phyloP scores from a whole-genome alignment of 768 basidiomycete species.

The Rhizopogon sp. region DNA sequence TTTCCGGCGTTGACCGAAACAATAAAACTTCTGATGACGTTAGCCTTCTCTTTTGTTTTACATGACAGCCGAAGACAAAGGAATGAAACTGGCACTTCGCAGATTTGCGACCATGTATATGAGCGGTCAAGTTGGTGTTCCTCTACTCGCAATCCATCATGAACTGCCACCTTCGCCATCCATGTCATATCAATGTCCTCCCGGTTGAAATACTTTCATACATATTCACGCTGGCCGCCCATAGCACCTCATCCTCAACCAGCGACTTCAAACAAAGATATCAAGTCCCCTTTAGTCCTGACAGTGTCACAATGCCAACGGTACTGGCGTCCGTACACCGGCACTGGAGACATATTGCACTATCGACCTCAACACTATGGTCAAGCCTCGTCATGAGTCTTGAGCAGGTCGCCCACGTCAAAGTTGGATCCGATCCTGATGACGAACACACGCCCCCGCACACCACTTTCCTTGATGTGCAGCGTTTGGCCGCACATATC shows the following conservation, averaged over 20 bases:
- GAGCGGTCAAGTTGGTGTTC: neutral
- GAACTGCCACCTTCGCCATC: neutral
- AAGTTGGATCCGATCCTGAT: neutral
- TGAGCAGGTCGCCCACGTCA: constrained; percentile 9
- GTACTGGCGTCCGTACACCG: constrained; percentile 42
- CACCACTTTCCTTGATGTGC: constrained; percentile 25
- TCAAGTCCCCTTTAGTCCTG: constrained; percentile 29
- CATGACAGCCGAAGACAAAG: constrained; percentile 3
- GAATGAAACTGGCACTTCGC: neutral
- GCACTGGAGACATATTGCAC: constrained; percentile 49
- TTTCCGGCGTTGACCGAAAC: neutral
- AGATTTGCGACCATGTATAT: neutral
- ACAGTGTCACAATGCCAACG: constrained; percentile 41
- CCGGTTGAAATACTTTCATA: constrained; percentile 55
- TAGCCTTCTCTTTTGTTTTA: constrained; percentile 6
- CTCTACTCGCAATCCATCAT: neutral
- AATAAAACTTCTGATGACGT: constrained; percentile 2
- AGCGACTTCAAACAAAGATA: constrained; percentile 9
- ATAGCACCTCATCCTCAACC: constrained; percentile 19
- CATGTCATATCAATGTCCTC: constrained; percentile 34
- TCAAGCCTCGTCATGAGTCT: constrained; percentile 46
- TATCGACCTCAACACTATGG: constrained; percentile 48
- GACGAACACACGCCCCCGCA: neutral
- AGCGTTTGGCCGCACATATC: constrained; percentile 37
- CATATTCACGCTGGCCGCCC: constrained; percentile 47